Base-by-base conservation (phyloP, 768 basidiomycete genomes). In the Clitopilus hobsonii region DNA sequence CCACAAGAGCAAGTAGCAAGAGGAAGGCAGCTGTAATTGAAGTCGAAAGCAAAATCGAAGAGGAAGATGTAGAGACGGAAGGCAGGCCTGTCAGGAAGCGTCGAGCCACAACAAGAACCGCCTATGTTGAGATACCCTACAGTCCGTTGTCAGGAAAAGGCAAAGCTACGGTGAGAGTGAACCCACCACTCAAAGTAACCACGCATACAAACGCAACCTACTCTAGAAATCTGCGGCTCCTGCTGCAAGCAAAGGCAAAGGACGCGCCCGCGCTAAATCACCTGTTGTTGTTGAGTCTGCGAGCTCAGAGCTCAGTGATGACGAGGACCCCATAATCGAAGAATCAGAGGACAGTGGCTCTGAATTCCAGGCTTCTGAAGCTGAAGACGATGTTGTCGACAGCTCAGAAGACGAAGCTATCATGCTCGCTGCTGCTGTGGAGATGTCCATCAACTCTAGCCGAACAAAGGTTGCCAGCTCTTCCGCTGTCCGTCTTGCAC, bases 271-370 rank as follows among this genome's bases (percentile, higher is more conserved):
- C 27, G 49, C 49, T 18, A 78, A 74, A 65, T 69, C 62, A 55
- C 56, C 71, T 63, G 64, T 65, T 20, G 54, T 68, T 64, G 63
- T 65, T 20, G 54, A 54, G 14, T 50, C 64, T 11, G 41, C n/a
- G 14, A 45, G 41, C 5, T 56, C 61, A 1, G 59, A 62, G n/a
- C 61, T 73, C 32, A 76, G 76, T 32, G 75, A 71, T 56, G 69
- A 72, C 48, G 76, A 76, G 38, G 59, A 67, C 20, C 66, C 65
- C 14, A 64, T 63, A 14, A 48, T 77, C 24, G 71, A 74, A 10
- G 85, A 86, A 55, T 83, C 79, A 16, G 78, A 78, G 26, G 78
- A 73, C 53, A 82, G 78, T 64, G 84, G 76, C 24, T 88, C 88
- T 36, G 86, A 86, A 54, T 88, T 85, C 58, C 71, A 79, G 38